A percentile compares a stretch with the other conserved stretches of the same genome.
phyloP scores from a whole-genome alignment of 1,284 basidiomycete genomes.

The Malassezia cuniculi region DNA sequence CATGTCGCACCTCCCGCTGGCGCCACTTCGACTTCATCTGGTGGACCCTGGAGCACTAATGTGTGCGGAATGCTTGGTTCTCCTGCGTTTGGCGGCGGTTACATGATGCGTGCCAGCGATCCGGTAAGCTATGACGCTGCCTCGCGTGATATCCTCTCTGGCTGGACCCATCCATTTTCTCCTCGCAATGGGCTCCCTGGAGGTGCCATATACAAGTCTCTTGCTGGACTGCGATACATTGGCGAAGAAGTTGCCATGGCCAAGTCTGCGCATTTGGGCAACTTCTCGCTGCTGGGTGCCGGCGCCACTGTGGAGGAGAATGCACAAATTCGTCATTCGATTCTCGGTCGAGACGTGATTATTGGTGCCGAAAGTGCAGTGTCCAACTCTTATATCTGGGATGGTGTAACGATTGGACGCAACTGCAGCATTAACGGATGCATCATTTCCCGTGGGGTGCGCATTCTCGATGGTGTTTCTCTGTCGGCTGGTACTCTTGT shows the following conservation, averaged over 20 bases:
- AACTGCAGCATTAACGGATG: conserved; percentile 57
- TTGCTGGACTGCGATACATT: conserved; percentile 21
- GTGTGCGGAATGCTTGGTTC: conserved; percentile 48
- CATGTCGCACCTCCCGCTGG: conserved; percentile 54
- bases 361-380: conserved; percentile 49
- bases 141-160: conserved; percentile 69
- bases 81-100: conserved; percentile 61
- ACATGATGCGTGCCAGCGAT: conserved; percentile 30
- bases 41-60: conserved; percentile 4
- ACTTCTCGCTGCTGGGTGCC: conserved; percentile 21
- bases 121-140: conserved; percentile 35
- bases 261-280: conserved; percentile 21
- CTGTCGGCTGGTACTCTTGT: conserved; percentile 49
- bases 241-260: conserved; percentile 23
- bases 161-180: conserved; percentile 87
- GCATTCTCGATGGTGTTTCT: conserved; percentile 56
- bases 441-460: conserved; percentile 59
- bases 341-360: conserved; percentile 61
- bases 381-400: conserved; percentile 29
- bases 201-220: conserved; percentile 48
- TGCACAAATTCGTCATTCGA: conserved; percentile 56
- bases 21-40: conserved; percentile 57
- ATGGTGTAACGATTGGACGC: conserved; percentile 50
- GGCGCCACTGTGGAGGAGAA: conserved; percentile 48
- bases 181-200: conserved; percentile 77